phyloP scores from a whole-genome alignment of 2,329 filamentous ascomycete genomes.

The Sphaerulina musiva region DNA sequence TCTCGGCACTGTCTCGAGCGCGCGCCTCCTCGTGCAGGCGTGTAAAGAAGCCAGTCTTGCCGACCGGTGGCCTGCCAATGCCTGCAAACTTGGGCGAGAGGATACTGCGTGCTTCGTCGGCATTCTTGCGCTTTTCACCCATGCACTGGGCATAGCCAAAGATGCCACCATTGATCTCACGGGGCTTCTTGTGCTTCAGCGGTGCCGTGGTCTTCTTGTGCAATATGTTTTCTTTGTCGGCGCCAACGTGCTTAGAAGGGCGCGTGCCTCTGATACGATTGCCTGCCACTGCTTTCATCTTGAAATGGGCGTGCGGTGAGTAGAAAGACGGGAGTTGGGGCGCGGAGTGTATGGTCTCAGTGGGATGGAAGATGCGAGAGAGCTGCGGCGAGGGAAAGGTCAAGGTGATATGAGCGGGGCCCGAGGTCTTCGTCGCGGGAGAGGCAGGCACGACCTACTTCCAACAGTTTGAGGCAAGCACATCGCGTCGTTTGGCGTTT shows the following conservation, averaged over 20 bases:
- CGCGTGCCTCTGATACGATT: background rate
- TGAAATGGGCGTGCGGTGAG: background rate
- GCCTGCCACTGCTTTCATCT: background rate
- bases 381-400: background rate
- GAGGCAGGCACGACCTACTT: background rate
- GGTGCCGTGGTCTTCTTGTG: conserved; percentile 7
- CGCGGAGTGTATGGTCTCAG: background rate
- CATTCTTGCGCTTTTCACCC: background rate
- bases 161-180: conserved; percentile 13
- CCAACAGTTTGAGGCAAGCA: background rate
- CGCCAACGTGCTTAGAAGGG: background rate
- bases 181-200: conserved; percentile 11
- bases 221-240: conserved; percentile 14
- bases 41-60: conserved; percentile 9
- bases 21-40: background rate
- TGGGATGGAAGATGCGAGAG: background rate
- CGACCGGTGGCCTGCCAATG: conserved; percentile 7
- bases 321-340: background rate
- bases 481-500: background rate
- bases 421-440: background rate
- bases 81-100: conserved; percentile 12
- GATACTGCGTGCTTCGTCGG: background rate
- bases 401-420: background rate
- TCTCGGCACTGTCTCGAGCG: conserved; percentile 7
- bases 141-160: conserved; percentile 10